A percentile compares a stretch with the other conserved stretches of the same genome.
Evolutionary conservation across 176 grass and related monocot species (phyloP).

Genomic region (Neostapfia colusana): DNA sequence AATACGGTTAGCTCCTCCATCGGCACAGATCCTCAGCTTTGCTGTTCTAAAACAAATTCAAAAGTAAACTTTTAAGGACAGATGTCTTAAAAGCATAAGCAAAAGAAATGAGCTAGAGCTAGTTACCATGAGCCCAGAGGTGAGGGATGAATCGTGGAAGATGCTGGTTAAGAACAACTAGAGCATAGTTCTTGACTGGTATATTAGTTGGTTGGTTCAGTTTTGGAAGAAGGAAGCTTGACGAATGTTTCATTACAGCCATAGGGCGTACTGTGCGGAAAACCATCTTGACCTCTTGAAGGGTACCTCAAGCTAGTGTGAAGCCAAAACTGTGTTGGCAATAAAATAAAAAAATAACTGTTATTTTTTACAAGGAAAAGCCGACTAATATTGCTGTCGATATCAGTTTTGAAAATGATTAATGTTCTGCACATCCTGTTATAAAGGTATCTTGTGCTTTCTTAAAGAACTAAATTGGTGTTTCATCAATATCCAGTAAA

Average conservation of each 20-base stretch:
- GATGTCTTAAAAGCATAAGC: neutral
- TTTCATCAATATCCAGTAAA: neutral
- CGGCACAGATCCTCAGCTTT: slow-evolving; percentile 68
- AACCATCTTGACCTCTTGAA: slow-evolving; percentile 40
- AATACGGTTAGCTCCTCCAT: slow-evolving; percentile 77
- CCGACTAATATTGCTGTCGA: neutral
- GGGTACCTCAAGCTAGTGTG: neutral
- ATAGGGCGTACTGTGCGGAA: slow-evolving; percentile 42
- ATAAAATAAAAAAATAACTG: neutral
- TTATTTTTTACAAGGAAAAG: neutral
- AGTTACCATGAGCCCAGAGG: slow-evolving; percentile 67
- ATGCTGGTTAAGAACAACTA: slow-evolving; percentile 79
- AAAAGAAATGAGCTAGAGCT: neutral
- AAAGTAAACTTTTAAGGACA: slow-evolving; percentile 22
- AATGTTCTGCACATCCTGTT: neutral
- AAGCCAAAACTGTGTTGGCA: slow-evolving; percentile 1
- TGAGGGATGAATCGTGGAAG: slow-evolving; percentile 63
- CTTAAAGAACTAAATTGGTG: neutral
- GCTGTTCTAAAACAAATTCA: slow-evolving; percentile 73
- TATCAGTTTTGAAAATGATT: neutral
- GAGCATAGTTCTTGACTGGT: slow-evolving; percentile 47
- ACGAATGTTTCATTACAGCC: slow-evolving; percentile 63
- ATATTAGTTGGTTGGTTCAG: slow-evolving; percentile 32
- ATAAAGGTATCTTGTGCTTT: neutral
- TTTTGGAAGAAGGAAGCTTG: slow-evolving; percentile 63